Evolutionary conservation across 768 basidiomycete genomes (phyloP).

Genomic region (Dictyophora rubrovolvata): DNA sequence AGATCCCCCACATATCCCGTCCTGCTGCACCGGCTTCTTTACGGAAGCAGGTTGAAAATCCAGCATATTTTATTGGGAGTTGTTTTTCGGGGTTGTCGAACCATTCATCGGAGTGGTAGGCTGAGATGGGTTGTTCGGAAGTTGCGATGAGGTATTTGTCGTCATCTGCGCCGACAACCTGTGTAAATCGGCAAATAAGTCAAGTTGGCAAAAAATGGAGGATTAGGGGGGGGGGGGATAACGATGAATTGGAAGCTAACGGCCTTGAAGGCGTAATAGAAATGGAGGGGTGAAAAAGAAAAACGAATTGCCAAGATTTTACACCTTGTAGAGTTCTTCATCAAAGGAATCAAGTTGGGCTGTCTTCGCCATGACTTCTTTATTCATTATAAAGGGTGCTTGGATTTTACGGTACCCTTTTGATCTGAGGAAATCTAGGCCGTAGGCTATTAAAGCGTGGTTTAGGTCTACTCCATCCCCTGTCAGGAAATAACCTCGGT

Average conservation of each 20-base stretch:
- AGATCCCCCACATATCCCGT: slow-evolving; percentile 99
- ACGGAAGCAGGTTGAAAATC: slow-evolving; percentile 93
- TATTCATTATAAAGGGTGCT: slow-evolving; percentile 98
- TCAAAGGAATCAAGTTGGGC: slow-evolving; percentile 98
- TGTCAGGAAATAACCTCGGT: slow-evolving; percentile 93
- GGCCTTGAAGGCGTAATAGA: not conserved
- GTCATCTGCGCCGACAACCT: slow-evolving; percentile 83
- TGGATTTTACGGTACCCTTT: slow-evolving; percentile 87
- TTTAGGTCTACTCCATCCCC: slow-evolving; percentile 96
- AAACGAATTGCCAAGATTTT: slow-evolving; percentile 17
- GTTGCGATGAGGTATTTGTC: slow-evolving; percentile 99
- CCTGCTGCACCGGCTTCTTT: slow-evolving; percentile 98
- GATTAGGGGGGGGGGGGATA: not conserved
- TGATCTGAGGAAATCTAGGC: slow-evolving; percentile 82
- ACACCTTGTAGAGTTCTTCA: slow-evolving; percentile 90
- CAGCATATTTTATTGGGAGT: slow-evolving; percentile 85
- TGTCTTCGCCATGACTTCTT: slow-evolving; percentile 93
- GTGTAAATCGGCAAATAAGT: not conserved
- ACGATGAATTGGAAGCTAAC: not conserved
- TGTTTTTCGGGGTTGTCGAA: slow-evolving; percentile 88
- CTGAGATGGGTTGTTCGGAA: slow-evolving; percentile 97
- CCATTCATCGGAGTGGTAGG: slow-evolving; percentile 94
- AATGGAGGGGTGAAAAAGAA: not conserved
- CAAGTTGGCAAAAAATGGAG: too few relatives aligned
- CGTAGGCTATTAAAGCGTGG: slow-evolving; percentile 90